These are phyloP conservation scores for Aspergillus biplanus DNA, from an alignment of 495 filamentous ascomycete species.

Conservation along the genomic window DNA sequence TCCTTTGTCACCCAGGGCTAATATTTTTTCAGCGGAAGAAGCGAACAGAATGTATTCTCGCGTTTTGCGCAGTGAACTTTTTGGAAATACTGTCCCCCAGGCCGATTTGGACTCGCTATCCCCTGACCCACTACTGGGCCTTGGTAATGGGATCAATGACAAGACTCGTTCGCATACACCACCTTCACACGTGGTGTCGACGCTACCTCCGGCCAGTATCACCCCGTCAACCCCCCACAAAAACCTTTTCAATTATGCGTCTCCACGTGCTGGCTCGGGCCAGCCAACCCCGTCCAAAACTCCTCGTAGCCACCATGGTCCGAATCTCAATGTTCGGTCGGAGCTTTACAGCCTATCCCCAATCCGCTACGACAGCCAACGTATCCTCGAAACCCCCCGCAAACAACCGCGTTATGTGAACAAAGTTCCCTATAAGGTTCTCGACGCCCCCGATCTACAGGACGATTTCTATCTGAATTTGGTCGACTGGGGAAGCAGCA, in stretches of 20 bases:
- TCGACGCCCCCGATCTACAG: conserved; percentile 93
- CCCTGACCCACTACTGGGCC: conserved; percentile 63
- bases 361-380: conserved; percentile 85
- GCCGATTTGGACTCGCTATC: conserved; percentile 67
- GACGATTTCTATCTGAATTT: conserved; percentile 98
- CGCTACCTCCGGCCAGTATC: conserved; percentile 67
- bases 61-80: conserved; percentile 87
- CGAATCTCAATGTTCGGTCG: conserved; percentile 82
- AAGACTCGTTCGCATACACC: conserved; percentile 80
- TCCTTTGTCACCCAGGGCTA: conserved; percentile 31
- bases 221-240: conserved; percentile 96
- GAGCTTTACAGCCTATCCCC: conserved; percentile 94
- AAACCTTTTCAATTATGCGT: conserved; percentile 93
- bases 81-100: conserved; percentile 87
- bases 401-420: conserved; percentile 86
- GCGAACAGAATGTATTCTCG: conserved; percentile 90
- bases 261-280: conserved; percentile 70
- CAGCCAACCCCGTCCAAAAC: conserved; percentile 88
- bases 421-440: conserved; percentile 96
- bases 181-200: conserved; percentile 64
- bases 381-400: conserved; percentile 85
- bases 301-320: conserved; percentile 80
- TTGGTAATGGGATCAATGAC: conserved; percentile 63
- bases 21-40: conserved; percentile 75
- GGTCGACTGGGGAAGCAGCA: conserved; percentile 97